Evolutionary conservation across 2,329 filamentous ascomycete genomes (phyloP), one percentile per base, ranked within the genome.

Genomic region (Didymella exigua): DNA sequence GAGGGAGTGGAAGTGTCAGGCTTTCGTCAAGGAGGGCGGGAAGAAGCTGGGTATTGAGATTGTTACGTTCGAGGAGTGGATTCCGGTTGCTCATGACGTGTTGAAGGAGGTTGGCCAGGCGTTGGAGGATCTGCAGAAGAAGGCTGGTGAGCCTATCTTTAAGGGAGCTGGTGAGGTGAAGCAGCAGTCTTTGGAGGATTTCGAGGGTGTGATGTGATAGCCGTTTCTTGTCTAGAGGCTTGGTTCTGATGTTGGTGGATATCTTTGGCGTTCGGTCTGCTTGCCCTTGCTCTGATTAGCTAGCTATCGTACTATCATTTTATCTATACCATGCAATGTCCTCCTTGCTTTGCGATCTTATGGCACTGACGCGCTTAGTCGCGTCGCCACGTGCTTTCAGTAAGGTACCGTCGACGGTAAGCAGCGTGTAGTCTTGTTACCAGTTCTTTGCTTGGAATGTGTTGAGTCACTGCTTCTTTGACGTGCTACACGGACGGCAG

Each of bases 61-160:
- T 66, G 83, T 87, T 18, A 86, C 84, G 2, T 82, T 85, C 60
- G 75, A 83, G 67, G 81, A 79, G 42, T 86, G 84, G 82, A 76
- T 74, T 10, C 75, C 69, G 0, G 79, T 84, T 44, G 84, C 84
- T 1, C 72, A 75, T 40, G 77, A 77, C 11, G 65, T 86, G 50
- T 65, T 88, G 44, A 76, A 78, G 18, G 81, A 74, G 50, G 66
- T 74, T 34, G 72, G 69, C 13, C 59, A 68, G 37, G 69, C 63
- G 18, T 34, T 74, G 21, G 63, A 49, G 14, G 49, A 43, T 24
- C 58, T 74, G 44, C 62, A 65, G 54, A 58, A 58, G 37, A 64
- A 55, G 41, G 63, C 43, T 11, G 46, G 44, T 8, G 56, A 66
- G 44, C 66, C 33, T 41, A 65, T 72, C 10, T 69, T 70, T 44